Conservation (phyloP, 1,284 basidiomycete species). For the Vanrija humicola region DNA sequence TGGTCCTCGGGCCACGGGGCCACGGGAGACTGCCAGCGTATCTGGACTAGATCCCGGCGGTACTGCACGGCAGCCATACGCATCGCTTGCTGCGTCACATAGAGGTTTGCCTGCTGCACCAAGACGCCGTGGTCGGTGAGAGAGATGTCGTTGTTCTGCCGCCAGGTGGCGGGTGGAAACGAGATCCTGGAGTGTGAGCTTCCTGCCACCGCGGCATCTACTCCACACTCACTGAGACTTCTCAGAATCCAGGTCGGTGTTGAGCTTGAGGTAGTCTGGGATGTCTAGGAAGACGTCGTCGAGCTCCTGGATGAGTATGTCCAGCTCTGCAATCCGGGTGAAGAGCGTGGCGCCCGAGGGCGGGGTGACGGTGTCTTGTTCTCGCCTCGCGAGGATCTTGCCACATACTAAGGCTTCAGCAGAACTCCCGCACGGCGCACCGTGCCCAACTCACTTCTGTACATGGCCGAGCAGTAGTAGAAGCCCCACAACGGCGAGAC, state of each 20-base stretch:
- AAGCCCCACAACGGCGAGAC: neutral
- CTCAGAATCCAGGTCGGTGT: neutral
- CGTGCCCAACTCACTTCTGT: neutral
- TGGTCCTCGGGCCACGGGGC: too few relatives aligned
- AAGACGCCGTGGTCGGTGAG: neutral
- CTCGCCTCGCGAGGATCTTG: neutral
- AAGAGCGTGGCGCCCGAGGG: neutral
- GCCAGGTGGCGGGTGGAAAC: too few relatives aligned
- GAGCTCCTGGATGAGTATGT: conserved; percentile 1
- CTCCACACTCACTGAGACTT: neutral
- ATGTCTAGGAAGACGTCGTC: neutral
- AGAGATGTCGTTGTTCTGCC: neutral
- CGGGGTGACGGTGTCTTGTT: neutral
- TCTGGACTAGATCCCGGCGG: conserved; percentile 1
- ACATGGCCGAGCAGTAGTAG: conserved; percentile 2
- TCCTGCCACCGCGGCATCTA: too few relatives aligned
- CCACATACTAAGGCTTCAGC: neutral
- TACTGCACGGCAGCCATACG: neutral
- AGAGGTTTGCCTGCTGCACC: conserved; percentile 1
- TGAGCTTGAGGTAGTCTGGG: neutral
- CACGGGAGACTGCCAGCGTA: neutral
- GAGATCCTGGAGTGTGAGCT: neutral
- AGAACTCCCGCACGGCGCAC: too few relatives aligned
- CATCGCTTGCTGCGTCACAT: neutral
- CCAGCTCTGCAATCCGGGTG: neutral